Base-by-base conservation (phyloP, 2,329 filamentous ascomycete genomes). In the Ascochyta fabae region DNA sequence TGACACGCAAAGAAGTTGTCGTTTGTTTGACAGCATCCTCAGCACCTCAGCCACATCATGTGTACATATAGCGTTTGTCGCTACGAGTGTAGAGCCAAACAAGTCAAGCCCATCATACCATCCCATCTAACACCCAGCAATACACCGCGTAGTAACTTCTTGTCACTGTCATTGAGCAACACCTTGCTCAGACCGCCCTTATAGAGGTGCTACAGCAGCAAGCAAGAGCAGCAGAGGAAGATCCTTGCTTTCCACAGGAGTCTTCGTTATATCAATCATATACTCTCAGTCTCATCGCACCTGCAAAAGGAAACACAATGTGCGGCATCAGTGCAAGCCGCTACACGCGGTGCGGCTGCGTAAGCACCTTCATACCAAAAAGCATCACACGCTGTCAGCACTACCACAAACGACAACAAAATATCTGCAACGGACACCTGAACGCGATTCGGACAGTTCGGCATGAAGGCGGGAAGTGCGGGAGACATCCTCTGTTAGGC, bases 311-410 rank as follows among this genome's bases (percentile, higher is more conserved):
- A 23, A 3, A 19, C 19, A 19, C 43, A 34, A 56, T 56, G 53
- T 56, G 53, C 27, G 40, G 46, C 34, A 56, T 56, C 26, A 36
- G 31, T 15, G 53, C 46, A n/a, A 56, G 27, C 10, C 46, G 46
- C 12, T 56, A 29, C 27, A 50, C 53, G 3, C 39, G n/a, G 3
- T 56, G 53, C 22, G 53, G 46, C 13, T 56, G 46, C 39, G 46
- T 56, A 1, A 50, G 50, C 3, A 33, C 15, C 29, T 50, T 56
- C 9, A 34, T 50, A 23, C 12, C 46, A 6, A 36, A 38, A 2
- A 56, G 53, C 24, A 46, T 56, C 35, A 33, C 16, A n/a, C 46
- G 53, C 23, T 56, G 53, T 41, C 34, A 15, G 7, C 12, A 36
- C 19, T 56, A 40, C 46, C 19, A 9, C 3, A 15, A 7, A 9